Base-by-base conservation (phyloP, 1,284 basidiomycete species). In the Cutaneotrichosporon sp. region DNA sequence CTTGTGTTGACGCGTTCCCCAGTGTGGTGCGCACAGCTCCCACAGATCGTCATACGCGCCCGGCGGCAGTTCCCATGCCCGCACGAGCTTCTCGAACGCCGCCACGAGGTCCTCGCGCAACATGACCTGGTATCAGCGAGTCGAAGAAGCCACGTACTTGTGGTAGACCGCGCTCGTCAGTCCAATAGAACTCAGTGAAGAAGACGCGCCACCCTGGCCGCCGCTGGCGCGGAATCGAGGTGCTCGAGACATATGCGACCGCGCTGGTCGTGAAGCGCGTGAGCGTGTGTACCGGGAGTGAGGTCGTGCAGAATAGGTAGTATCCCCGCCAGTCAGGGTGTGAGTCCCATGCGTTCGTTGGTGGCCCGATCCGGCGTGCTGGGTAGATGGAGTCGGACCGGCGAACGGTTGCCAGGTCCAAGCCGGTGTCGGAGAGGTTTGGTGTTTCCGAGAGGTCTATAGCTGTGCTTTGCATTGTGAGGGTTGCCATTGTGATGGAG, bases 141-240 rank as follows among this genome's bases (percentile, higher is more conserved):
- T 11, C 31, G 31, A 16, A 2, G 5, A 11, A 6, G 7, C 49
- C 8, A 53, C 51, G 31, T 34, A 53, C 51, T 30, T 53, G 30
- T 16, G 51, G 26, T 16, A n/a, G 13, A n/a, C 51, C 51, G 13
- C 51, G 51, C 51, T 53, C 51, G 31, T 53, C 51, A 13, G 18
- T n/a, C 51, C 51, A 53, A 31, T 53, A 53, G 51, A 53, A 53
- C 51, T 53, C 51, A 30, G 51, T 53, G 31, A 53, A 53, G 51
- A 53, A 53, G 30, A 53, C 51, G 16, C 51, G 51, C 51, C 51
- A 53, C 21, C 26, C 49, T 26, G 26, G 30, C 31, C 26, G 4
- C 30, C 18, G 26, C 16, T 31, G 51, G 18, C 30, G 18, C 14
- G 51, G 30, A 8, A 53, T 53, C 31, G 51, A 53, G 18, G 51